These are phyloP conservation scores for Colletotrichum trifolii DNA, from an alignment of 2,329 filamentous ascomycete species.

Conservation along the genomic window DNA sequence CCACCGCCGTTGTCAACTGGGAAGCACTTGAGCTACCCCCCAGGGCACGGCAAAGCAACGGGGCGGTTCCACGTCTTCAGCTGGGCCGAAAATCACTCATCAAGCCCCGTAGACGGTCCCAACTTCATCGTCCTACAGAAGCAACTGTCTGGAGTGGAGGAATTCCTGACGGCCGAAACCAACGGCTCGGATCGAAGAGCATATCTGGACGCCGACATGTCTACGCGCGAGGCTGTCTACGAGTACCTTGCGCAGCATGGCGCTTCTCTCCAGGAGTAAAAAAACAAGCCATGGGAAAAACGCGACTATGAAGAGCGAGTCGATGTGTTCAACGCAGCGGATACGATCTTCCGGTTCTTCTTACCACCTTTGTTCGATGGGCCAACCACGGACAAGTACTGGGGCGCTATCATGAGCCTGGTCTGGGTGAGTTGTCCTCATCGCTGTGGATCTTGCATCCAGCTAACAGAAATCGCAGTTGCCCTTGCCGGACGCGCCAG, in stretches of 20 bases:
- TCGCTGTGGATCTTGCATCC: neutral
- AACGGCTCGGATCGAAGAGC: constrained; percentile 24
- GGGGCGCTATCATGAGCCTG: constrained; percentile 52
- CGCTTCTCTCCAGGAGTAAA: neutral
- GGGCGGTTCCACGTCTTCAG: constrained; percentile 35
- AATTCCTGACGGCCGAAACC: constrained; percentile 27
- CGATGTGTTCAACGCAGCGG: constrained; percentile 54
- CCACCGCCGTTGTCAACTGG: constrained; percentile 3
- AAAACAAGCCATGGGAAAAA: constrained; percentile 34
- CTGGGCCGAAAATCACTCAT: constrained; percentile 17
- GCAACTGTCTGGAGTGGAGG: constrained; percentile 26
- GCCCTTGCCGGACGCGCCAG: neutral
- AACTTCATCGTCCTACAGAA: constrained; percentile 32
- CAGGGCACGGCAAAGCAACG: constrained; percentile 13
- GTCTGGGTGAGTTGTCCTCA: constrained; percentile 42
- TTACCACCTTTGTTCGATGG: constrained; percentile 50
- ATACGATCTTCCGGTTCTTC: constrained; percentile 55
- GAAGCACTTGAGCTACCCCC: constrained; percentile 21
- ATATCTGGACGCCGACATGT: constrained; percentile 27
- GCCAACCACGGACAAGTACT: constrained; percentile 54
- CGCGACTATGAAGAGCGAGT: constrained; percentile 48
- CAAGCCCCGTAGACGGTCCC: constrained; percentile 21
- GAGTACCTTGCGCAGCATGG: constrained; percentile 37
- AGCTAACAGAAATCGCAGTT: neutral
- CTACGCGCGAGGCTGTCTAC: constrained; percentile 44